Percentiles rank a stretch among this genome's conserved stretches.
phyloP scores from a whole-genome alignment of 805 yeast genomes.

The Starmera amethionina region DNA sequence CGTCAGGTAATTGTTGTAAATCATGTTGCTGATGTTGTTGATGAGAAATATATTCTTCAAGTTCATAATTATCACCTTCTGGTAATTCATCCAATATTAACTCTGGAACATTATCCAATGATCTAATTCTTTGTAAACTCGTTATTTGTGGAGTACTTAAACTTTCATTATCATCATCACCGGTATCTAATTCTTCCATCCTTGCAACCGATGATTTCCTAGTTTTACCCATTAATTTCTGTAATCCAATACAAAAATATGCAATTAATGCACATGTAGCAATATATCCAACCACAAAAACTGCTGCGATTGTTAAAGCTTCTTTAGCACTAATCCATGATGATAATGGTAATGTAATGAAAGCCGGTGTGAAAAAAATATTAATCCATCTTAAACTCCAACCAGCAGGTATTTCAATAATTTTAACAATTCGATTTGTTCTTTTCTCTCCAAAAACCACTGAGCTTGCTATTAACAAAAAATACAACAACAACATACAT shows the following conservation, averaged over 20 bases:
- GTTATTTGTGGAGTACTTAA: background rate
- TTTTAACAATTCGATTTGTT: conserved; percentile 16
- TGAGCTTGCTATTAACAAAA: conserved; percentile 31
- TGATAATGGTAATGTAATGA: conserved; percentile 60
- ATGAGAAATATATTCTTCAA: too few species aligned
- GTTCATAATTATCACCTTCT: conserved; percentile 13
- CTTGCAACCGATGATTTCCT: conserved; percentile 12
- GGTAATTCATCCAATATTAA: conserved; percentile 1
- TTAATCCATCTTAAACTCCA: conserved; percentile 71
- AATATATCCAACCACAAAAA: conserved; percentile 57
- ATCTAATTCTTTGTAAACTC: background rate
- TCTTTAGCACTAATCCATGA: conserved; percentile 57
- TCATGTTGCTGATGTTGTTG: too few species aligned
- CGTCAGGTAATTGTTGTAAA: too few species aligned
- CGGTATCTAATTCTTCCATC: conserved; percentile 20
- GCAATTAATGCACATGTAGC: conserved; percentile 40
- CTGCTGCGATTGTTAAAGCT: conserved; percentile 65
- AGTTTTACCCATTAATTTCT: conserved; percentile 22
- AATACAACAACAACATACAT: conserved; percentile 53
- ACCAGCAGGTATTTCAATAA: conserved; percentile 53
- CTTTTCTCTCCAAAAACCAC: conserved; percentile 24
- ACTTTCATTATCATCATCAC: conserved; percentile 1
- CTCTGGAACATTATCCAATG: conserved; percentile 1
- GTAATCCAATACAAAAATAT: conserved; percentile 29
- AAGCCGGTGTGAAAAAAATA: conserved; percentile 69